Percentiles rank a stretch among this genome's conserved stretches.
phyloP scores from a whole-genome alignment of 2,329 filamentous ascomycete species.

The Talaromyces sp. region DNA sequence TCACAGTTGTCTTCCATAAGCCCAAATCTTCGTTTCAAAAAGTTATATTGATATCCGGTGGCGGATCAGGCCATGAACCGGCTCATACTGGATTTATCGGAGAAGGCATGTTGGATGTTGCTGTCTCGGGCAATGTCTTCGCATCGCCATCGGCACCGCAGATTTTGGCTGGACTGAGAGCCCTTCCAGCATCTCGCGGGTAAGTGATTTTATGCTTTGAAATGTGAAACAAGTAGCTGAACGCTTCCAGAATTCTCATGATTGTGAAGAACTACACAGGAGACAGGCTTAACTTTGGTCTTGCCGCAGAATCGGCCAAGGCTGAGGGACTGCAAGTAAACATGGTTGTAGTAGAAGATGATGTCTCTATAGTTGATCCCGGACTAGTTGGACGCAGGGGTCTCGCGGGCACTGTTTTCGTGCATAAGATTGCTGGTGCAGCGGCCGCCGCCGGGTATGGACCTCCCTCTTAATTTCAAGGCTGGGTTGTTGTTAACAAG shows the following conservation, averaged over 20 bases:
- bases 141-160: not conserved
- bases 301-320: slow-evolving; percentile 1
- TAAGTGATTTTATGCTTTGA: not conserved
- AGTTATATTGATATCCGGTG: not conserved
- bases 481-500: not conserved
- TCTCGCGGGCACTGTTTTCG: not conserved
- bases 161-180: not conserved
- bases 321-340: not conserved
- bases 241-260: not conserved
- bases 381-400: not conserved
- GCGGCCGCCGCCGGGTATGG: not conserved
- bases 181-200: not conserved
- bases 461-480: not conserved
- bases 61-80: slow-evolving; percentile 7
- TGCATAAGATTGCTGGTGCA: not conserved
- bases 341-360: not conserved
- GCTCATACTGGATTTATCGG: slow-evolving; percentile 3
- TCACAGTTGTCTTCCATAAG: not conserved
- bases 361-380: not conserved
- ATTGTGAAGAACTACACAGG: slow-evolving; percentile 7
- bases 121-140: not conserved
- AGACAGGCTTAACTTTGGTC: slow-evolving; percentile 6
- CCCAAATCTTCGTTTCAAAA: not conserved
- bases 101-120: slow-evolving; percentile 4
- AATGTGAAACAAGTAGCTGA: not conserved